phyloP scores from a whole-genome alignment of 2,329 filamentous ascomycete genomes.

The Drechslera avenae region DNA sequence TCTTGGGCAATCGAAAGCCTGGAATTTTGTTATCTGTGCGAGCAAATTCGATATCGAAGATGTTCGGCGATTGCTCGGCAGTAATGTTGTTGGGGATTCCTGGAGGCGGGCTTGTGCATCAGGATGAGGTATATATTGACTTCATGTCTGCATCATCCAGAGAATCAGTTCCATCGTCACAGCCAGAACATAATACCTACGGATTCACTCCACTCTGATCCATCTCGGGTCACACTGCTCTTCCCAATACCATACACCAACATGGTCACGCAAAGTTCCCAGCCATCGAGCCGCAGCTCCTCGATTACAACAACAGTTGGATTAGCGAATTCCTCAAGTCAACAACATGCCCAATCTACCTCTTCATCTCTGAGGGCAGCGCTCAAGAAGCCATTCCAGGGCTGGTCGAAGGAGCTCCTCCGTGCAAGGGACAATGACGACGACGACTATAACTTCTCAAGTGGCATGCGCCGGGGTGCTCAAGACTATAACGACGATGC shows the following conservation, averaged over 20 bases:
- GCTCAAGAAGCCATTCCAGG: constrained; percentile 44
- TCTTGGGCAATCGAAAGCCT: not conserved
- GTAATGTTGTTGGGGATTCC: constrained; percentile 2
- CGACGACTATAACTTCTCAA: constrained; percentile 47
- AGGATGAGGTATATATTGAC: not conserved
- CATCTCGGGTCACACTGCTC: not conserved
- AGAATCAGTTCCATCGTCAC: no score
- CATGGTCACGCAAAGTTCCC: constrained; percentile 12
- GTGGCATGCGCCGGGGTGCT: constrained; percentile 26
- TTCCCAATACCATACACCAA: not conserved
- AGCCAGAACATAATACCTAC: no score
- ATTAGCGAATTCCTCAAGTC: constrained; percentile 2
- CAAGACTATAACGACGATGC: constrained; percentile 11
- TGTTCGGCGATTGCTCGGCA: constrained; percentile 22
- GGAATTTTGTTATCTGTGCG: not conserved
- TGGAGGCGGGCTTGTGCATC: not conserved
- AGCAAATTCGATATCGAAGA: not conserved
- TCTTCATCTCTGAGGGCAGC: constrained; percentile 23
- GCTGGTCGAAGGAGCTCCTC: constrained; percentile 42
- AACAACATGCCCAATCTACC: constrained; percentile 6
- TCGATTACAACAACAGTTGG: constrained; percentile 7
- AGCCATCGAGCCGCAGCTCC: constrained; percentile 8
- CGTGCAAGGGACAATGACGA: constrained; percentile 41
- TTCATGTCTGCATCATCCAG: not conserved
- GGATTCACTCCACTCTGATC: not conserved